Base-by-base conservation (phyloP, 805 yeast genomes). In the Hanseniaspora pseudoguilliermondii region DNA sequence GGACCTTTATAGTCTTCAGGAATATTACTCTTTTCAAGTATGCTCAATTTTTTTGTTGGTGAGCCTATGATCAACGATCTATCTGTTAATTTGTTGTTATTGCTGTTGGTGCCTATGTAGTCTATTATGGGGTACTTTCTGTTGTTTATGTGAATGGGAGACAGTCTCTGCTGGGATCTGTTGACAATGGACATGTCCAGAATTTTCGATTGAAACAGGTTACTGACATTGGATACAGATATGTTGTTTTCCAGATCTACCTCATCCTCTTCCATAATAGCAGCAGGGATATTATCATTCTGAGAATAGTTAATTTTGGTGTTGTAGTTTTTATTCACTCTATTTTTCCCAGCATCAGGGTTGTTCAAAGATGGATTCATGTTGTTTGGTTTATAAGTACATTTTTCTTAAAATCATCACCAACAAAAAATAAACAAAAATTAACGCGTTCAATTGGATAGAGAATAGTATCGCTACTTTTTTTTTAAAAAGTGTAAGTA, bases 91-190 rank as follows among this genome's bases (percentile, higher is more conserved):
- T 44, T 42, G 18, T 44, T 23, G 35, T 27, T 42, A 8, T 21
- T 21, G 41, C 44, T 36, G 35, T 34, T 50, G 10, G 46, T 43
- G 41, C 41, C 47, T 23, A 52, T 44, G 35, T 52, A 52, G 39
- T 52, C 56, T 5, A 52, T 52, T 1, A 52, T 52, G 3, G 56
- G 56, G 29, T 52, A 46, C 18, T 52, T 52, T 38, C 56, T 36
- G 35, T 52, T 52, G 34, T 52, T 52, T 13, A 52, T 52, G 46
- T 52, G 56, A 11, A 52, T 52, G 15, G 56, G 56, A 15, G 56
- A 52, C n/a, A 52, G 34, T 21, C 56, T 44, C 29, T 52, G 56
- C 27, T 52, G 56, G 5, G 56, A 52, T 32, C 46, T 52, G 16
- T 46, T 52, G 21, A 46, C 25, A 7, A 46, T 46, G 16, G 56